A percentile compares a stretch with the other conserved stretches of the same genome.
Evolutionary conservation across 2,329 filamentous ascomycete genomes (phyloP).

Genomic region (Neonectria neomacrospora): DNA sequence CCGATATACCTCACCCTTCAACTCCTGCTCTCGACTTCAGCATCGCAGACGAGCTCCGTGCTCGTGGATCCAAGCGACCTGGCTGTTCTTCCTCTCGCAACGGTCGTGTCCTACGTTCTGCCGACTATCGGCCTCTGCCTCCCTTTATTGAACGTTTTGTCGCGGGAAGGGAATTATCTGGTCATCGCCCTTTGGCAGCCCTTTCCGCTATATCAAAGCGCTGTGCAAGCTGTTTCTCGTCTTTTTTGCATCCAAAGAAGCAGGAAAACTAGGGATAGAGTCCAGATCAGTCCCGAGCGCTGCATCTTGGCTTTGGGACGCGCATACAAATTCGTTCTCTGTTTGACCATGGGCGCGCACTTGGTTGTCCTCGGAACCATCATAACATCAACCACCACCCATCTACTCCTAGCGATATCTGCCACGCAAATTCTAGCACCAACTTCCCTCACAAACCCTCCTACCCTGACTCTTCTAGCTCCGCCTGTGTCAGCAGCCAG

Average conservation of each 20-base stretch:
- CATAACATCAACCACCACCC: conserved; percentile 2
- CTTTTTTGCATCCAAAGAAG: background rate
- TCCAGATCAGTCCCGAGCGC: background rate
- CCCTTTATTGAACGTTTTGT: conserved; percentile 22
- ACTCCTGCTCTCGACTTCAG: conserved; percentile 27
- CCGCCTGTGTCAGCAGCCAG: conserved; percentile 21
- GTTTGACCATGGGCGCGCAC: conserved; percentile 13
- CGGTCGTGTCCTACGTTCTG: conserved; percentile 31
- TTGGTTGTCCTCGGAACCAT: conserved; percentile 25
- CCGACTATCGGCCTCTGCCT: conserved; percentile 31
- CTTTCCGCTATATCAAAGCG: conserved; percentile 32
- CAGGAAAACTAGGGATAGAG: background rate
- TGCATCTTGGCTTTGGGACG: conserved; percentile 13
- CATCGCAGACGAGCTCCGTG: background rate
- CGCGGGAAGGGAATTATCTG: conserved; percentile 19
- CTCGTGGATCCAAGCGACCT: conserved; percentile 31
- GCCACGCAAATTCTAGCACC: conserved; percentile 27
- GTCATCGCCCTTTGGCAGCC: conserved; percentile 35
- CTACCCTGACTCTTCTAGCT: conserved; percentile 28
- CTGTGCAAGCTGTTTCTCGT: conserved; percentile 1
- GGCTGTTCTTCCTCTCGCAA: conserved; percentile 27
- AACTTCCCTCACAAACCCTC: conserved; percentile 28
- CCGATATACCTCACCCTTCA: conserved; percentile 35
- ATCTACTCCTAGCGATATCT: conserved; percentile 14
- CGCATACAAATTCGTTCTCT: conserved; percentile 28